Base-by-base conservation (phyloP, 805 yeast species). In the Lachancea mirantina region DNA sequence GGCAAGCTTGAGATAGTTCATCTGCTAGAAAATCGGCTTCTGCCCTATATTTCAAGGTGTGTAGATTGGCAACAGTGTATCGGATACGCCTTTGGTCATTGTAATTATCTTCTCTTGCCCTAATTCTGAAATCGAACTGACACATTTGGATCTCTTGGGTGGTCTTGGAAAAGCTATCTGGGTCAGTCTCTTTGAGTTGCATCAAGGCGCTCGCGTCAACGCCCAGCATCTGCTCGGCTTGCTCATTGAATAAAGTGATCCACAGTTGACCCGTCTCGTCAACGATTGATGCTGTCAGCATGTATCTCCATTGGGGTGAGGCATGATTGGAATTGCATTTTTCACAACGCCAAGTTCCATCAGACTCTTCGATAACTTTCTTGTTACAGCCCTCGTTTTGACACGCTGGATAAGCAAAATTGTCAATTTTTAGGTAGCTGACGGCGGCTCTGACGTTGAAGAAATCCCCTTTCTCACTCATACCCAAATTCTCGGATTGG, bases 311-410 rank as follows among this genome's bases (percentile, higher is more conserved):
- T 30, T 69, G 64, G 13, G 97, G 96, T 28, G 67, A 69, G 2
- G 70, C 66, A 51, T 74, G 78, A 41, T 72, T 72, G 35, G 72
- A 65, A 48, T 84, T 79, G 69, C 97, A 88, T 56, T 80, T 81
- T 55, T 88, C 97, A 66, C 98, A 92, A 57, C 94, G 75, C 95
- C 95, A 88, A 11, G 78, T 66, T 9, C 81, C 84, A 50, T 74
- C 79, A 19, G 74, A 67, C 35, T 72, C 78, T 50, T 84, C 84
- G 26, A 81, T 63, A 19, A 87, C 84, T 61, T 92, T 92, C 52
- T 87, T 78, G 55, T 78, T 78, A 65, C 98, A 92, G 24, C 71
- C 76, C 28, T 75, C 79, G 28, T 71, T 65, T 21, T 70, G 64
- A 61, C 98, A 92, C 6, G 97, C 92, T 10, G 97, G 95, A 57